Evolutionary conservation across 192 early-diverging fungal species (phyloP), one percentile per base, ranked within the genome.

Genomic region (Backusella mclennaniae): DNA sequence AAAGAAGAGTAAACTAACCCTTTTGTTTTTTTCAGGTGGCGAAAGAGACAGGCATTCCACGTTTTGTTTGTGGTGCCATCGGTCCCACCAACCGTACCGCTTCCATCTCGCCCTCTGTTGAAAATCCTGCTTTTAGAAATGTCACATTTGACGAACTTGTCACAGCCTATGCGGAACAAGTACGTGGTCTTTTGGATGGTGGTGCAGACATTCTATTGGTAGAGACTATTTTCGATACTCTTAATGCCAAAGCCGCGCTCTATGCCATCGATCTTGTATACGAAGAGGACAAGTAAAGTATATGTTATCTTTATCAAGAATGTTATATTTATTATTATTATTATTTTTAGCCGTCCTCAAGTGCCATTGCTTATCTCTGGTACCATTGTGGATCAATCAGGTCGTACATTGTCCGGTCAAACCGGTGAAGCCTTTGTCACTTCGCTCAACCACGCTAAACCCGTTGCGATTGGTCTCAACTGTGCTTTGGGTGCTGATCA

Each of bases 161-260:
- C 7, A 84, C 85, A 66, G 94, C 97, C n/a, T 98, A 98, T 83
- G 84, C 88, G 9, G 95, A 96, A 86, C 97, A 98, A 82, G 88
- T 89, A 41, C 90, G 92, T 69, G 97, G 95, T 80, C 87, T 98
- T 38, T 87, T 98, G 73, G 97, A 98, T 78, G 97, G 97, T 77
- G 97, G 97, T 6, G 83, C 95, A 4, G 97, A 98, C 77, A 90
- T 97, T 71, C 83, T 98, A 15, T 87, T 98, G 79, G 95, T 98
- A 0, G 97, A 98, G 81, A 98, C 97, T 38, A 95, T 98, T 81
- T 98, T 98, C 77, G 97, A 98, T 83, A 98, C 97, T 23, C 84
- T 97, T n/a, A 98, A 98, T 75, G 94, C 95, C 69, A 98, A 98
- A 84, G 97, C 97, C 4, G 97, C 95, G 1, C 79, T 97, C 39